Conservation (phyloP, 108 stramenopile genomes). For the Discostella stelligeroides region DNA sequence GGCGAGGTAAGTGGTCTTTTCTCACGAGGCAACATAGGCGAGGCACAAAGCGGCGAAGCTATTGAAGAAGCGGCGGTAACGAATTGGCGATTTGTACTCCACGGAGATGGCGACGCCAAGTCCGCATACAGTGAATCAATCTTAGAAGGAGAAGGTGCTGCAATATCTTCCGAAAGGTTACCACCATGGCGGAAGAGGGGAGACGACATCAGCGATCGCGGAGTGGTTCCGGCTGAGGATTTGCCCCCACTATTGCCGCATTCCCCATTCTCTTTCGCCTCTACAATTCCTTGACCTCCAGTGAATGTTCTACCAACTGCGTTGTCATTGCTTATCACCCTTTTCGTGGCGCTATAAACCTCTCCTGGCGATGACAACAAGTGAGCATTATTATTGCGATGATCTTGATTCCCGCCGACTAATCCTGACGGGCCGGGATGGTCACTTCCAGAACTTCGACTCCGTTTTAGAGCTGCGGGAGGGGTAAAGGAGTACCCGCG, state of each 20-base stretch:
- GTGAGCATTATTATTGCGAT: background rate
- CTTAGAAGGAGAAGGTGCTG: background rate
- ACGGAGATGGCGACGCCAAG: slow-evolving; percentile 3
- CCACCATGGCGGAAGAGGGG: background rate
- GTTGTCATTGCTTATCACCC: background rate
- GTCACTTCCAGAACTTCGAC: background rate
- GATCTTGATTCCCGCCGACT: background rate
- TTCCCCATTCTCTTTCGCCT: background rate
- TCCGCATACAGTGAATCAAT: background rate
- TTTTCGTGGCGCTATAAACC: background rate
- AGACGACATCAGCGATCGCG: background rate
- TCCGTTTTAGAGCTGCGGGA: background rate
- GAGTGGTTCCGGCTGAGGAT: background rate
- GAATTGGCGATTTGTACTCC: background rate
- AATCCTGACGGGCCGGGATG: background rate
- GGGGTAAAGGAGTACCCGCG: slow-evolving; percentile 25
- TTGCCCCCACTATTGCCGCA: background rate
- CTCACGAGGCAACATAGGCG: no score
- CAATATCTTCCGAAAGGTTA: background rate
- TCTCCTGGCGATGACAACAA: slow-evolving; percentile 12
- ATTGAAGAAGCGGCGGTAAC: background rate
- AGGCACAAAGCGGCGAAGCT: no score
- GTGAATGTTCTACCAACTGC: background rate
- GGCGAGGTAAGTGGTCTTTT: no score
- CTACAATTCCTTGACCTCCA: background rate